Evolutionary conservation across 768 basidiomycete genomes (phyloP).

Genomic region (Trametes villosa): DNA sequence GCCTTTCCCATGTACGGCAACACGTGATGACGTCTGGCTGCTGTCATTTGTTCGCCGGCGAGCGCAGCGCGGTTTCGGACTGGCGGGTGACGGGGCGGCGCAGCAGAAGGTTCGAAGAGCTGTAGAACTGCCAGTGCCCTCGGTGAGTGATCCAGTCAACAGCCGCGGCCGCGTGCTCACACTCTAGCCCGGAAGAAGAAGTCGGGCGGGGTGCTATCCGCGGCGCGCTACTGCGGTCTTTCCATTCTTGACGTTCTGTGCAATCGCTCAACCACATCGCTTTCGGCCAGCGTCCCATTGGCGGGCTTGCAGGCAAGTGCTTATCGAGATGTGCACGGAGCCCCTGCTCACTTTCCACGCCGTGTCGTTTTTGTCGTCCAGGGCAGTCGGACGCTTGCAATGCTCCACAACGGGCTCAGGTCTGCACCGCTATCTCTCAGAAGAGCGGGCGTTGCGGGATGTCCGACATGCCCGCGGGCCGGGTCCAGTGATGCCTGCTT

Average conservation of each 20-base stretch:
- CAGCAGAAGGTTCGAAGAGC: neutral
- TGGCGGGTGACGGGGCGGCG: neutral
- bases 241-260: conserved; percentile 1
- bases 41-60: neutral
- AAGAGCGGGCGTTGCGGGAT: neutral
- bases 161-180: neutral
- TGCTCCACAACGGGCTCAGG: neutral
- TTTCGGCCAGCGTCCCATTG: neutral
- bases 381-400: neutral
- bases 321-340: neutral
- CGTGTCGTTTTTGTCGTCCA: neutral
- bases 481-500: neutral
- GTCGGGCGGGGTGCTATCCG: conserved; percentile 1
- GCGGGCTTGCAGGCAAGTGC: neutral
- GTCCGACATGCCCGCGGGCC: neutral
- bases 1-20: neutral
- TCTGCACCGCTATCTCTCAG: neutral
- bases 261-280: neutral
- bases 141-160: conserved; percentile 10
- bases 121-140: neutral
- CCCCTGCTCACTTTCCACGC: neutral
- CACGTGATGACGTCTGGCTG: neutral
- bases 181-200: neutral
- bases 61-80: neutral
- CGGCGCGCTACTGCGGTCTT: neutral